These are phyloP conservation scores for Alternaria metachromatica DNA, from an alignment of 2,329 filamentous ascomycete genomes.

Conservation along the genomic window DNA sequence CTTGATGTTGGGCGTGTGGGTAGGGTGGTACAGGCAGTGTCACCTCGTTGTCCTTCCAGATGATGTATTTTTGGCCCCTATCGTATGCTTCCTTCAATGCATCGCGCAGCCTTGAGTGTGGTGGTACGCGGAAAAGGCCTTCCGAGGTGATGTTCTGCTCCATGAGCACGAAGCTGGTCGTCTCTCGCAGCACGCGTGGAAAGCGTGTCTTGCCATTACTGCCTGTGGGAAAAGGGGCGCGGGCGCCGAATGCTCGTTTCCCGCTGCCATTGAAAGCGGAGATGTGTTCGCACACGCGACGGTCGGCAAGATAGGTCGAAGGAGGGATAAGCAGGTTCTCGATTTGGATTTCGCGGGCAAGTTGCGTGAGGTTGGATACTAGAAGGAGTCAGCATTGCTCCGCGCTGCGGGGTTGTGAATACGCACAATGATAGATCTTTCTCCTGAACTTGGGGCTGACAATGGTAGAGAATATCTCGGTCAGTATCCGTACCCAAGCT, in stretches of 20 bases:
- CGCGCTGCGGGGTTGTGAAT: not conserved
- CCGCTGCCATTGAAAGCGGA: conserved; percentile 56
- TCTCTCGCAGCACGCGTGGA: conserved; percentile 60
- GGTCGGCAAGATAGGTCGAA: conserved; percentile 61
- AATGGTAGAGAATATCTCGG: conserved; percentile 64
- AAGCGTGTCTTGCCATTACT: conserved; percentile 55
- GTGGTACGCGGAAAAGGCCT: conserved; percentile 62
- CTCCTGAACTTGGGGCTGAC: conserved; percentile 64
- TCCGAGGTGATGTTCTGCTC: conserved; percentile 57
- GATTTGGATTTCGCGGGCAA: conserved; percentile 60
- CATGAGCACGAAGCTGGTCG: conserved; percentile 59
- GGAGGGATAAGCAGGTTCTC: conserved; percentile 62
- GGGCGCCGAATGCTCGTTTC: conserved; percentile 55
- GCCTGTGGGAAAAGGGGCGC: conserved; percentile 56
- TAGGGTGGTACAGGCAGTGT: conserved; percentile 44
- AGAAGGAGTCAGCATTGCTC: conserved; percentile 17
- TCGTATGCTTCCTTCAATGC: conserved; percentile 63
- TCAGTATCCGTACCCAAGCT: conserved; percentile 62
- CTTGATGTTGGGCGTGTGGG: conserved; percentile 41
- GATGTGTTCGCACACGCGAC: conserved; percentile 57
- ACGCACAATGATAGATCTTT: conserved; percentile 62
- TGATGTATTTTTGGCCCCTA: conserved; percentile 60
- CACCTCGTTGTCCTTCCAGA: conserved; percentile 57
- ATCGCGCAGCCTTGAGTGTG: conserved; percentile 58
- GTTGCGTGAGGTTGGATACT: conserved; percentile 58